Evolutionary conservation across 352 stramenopile species (phyloP), one percentile per base, ranked within the genome.

Genomic region (Globisporangium solare): DNA sequence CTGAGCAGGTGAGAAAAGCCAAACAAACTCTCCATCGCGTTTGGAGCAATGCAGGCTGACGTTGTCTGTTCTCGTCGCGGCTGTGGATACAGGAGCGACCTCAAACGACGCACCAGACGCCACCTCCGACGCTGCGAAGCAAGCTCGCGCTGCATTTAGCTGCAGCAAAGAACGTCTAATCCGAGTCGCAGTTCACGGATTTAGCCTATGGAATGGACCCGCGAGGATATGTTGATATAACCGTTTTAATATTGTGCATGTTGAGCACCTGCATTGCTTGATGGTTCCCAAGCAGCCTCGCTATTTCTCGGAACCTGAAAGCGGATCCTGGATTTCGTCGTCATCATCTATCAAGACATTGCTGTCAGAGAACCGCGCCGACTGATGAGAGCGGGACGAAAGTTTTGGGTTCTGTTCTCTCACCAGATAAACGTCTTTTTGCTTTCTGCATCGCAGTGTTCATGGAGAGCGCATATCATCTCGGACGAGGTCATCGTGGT

Each of bases 111-210:
- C 43, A 60, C 4, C 48, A 40, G 17, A 20, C 40, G 11, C 27
- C 40, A 22, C 31, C 65, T 18, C 71, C 65, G 47, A 65, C 72
- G 51, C 61, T 85, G 54, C 70, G 74, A 15, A 80, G 62, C 54
- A 71, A 73, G 49, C 50, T 85, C 35, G 72, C 74, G 46, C 61
- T 82, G 27, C 65, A 77, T 40, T 47, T 78, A 14, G 67, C 55
- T 22, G 58, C 69, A 17, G 65, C 71, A 8, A 79, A 76, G 57
- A 70, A 62, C 43, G 52, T 81, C 39, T 82, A 76, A 64, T 35
- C 27, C 5, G 0, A 35, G 27, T 6, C 10, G 27, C 6, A 35
- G 27, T 6, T 35, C 27, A 35, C 27, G 27, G 27, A 7, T 35
- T 35, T 35, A 6, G 10, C 27, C 27, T 35, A 35, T 10, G 7